Evolutionary conservation across 208 protist species (phyloP).

Genomic region (Trypanosoma congolense): DNA sequence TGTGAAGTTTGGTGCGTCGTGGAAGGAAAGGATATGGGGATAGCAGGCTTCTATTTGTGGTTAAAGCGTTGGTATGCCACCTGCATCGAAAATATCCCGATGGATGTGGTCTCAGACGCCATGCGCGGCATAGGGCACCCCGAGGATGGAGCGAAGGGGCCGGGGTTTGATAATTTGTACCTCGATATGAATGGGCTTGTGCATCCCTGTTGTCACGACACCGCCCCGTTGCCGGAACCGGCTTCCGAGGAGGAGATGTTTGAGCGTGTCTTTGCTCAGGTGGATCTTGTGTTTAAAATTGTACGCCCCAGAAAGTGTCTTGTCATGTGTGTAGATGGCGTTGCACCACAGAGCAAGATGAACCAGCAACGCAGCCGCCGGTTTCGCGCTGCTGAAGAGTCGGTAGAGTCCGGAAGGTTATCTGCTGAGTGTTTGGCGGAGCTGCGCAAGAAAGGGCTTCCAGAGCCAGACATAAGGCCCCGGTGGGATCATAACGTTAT

Average conservation of each 20-base stretch:
- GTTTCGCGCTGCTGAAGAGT: constrained; percentile 94
- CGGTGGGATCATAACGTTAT: constrained; percentile 98
- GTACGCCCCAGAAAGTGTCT: constrained; percentile 97
- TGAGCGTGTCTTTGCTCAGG: constrained; percentile 93
- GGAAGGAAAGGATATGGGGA: constrained; percentile 54
- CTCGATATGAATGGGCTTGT: constrained; percentile 99
- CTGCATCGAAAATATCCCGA: constrained; percentile 81
- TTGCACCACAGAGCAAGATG: constrained; percentile 99
- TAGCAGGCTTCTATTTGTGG: constrained; percentile 89
- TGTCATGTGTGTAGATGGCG: constrained; percentile 96
- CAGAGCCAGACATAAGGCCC: constrained; percentile 47
- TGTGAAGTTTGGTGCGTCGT: not conserved
- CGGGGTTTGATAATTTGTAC: constrained; percentile 97
- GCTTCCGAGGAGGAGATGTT: constrained; percentile 91
- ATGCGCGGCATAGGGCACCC: constrained; percentile 30
- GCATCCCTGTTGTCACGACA: constrained; percentile 99
- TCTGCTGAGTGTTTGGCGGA: constrained; percentile 65
- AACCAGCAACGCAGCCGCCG: constrained; percentile 99
- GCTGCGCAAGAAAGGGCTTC: constrained; percentile 48
- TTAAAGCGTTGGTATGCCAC: constrained; percentile 75
- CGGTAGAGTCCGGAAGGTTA: constrained; percentile 63
- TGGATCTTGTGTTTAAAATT: constrained; percentile 97
- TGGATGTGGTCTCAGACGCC: constrained; percentile 55
- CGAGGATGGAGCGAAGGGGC: not conserved
- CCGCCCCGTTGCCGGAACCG: constrained; percentile 75